Percentiles rank a stretch among this genome's conserved stretches.
These are phyloP conservation scores for Lycium ferocissimum DNA, from an alignment of 257 asterid genomes.

Conservation along the genomic window DNA sequence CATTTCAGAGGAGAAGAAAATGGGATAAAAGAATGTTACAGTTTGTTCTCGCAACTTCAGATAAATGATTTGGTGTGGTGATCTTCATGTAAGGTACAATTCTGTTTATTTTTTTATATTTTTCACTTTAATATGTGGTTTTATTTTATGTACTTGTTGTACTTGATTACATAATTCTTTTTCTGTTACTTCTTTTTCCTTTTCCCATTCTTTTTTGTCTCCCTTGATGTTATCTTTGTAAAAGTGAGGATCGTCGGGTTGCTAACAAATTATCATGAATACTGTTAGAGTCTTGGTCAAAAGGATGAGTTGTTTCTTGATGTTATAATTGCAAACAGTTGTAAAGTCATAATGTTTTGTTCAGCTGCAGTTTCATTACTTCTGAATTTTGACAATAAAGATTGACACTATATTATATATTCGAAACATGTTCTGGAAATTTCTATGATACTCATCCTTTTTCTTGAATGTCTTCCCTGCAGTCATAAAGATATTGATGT, in stretches of 20 bases:
- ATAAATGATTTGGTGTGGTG: slow-evolving; percentile 97
- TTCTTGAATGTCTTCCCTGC: slow-evolving; percentile 39
- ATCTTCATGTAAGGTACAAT: slow-evolving; percentile 86
- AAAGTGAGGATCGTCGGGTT: neutral
- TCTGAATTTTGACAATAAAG: neutral
- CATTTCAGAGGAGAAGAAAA: slow-evolving; percentile 93
- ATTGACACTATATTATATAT: neutral
- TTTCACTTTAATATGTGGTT: neutral
- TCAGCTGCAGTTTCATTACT: slow-evolving; percentile 9
- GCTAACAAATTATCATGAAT: neutral
- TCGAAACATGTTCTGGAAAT: neutral
- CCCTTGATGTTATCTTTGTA: neutral
- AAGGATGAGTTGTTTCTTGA: slow-evolving; percentile 24
- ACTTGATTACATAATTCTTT: neutral
- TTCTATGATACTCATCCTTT: slow-evolving; percentile 27
- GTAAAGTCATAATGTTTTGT: neutral
- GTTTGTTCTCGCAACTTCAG: slow-evolving; percentile 65
- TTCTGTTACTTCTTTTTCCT: slow-evolving; percentile 1
- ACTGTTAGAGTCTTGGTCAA: neutral
- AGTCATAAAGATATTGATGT: slow-evolving; percentile 93
- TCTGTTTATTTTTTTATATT: slow-evolving; percentile 1
- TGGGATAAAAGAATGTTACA: slow-evolving; percentile 96
- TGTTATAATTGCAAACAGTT: neutral
- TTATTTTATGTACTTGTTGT: neutral
- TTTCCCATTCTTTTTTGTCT: slow-evolving; percentile 3